phyloP scores from a whole-genome alignment of 2,329 filamentous ascomycete genomes.

The Meredithiella fracta region DNA sequence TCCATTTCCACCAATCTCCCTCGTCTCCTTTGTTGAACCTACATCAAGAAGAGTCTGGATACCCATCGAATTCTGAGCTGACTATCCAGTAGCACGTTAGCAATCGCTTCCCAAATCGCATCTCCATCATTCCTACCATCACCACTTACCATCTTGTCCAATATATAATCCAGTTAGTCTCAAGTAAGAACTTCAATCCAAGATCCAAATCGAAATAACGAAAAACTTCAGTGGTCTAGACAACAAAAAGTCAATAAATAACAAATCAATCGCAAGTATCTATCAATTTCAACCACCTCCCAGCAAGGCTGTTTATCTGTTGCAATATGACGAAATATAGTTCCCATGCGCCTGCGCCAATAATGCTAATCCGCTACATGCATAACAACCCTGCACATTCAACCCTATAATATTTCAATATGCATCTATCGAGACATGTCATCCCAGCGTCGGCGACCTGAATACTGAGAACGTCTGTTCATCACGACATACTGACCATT shows the following conservation, averaged over 20 bases:
- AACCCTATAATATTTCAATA: too few relatives aligned
- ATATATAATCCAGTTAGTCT: too few relatives aligned
- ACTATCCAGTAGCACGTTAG: conserved; percentile 34
- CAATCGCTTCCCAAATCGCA: neutral
- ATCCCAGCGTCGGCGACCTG: neutral
- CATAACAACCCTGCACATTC: too few relatives aligned
- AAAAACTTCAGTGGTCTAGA: too few relatives aligned
- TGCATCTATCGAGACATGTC: too few relatives aligned
- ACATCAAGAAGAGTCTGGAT: conserved; percentile 99
- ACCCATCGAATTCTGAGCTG: conserved; percentile 93
- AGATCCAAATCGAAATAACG: too few relatives aligned
- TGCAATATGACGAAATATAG: neutral
- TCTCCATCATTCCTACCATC: neutral
- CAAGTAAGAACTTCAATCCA: too few relatives aligned
- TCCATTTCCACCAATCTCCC: neutral
- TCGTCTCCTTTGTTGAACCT: conserved; percentile 25
- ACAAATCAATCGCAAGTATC: neutral
- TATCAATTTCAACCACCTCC: too few relatives aligned
- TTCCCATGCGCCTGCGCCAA: neutral
- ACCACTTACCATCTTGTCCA: too few relatives aligned
- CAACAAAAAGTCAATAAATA: too few relatives aligned
- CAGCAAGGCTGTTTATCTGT: neutral
- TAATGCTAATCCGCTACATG: too few relatives aligned
- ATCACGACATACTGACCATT: neutral
- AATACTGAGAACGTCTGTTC: neutral